phyloP scores from a whole-genome alignment of 1,284 basidiomycete genomes.

The Irpex sp. region DNA sequence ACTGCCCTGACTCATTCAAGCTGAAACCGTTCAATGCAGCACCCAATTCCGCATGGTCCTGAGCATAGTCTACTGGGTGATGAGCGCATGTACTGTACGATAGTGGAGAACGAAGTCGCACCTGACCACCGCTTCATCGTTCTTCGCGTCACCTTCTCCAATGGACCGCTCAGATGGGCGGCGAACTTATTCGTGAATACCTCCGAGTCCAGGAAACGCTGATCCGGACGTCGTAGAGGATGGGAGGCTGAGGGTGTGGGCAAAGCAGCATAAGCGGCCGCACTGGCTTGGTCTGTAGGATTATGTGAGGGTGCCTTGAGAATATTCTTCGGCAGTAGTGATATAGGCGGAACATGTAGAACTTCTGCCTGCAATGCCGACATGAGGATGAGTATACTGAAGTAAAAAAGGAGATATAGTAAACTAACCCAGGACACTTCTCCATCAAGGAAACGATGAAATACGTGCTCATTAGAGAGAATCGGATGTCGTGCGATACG shows the following conservation, averaged over 20 bases:
- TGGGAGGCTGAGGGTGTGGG: constrained; percentile 88
- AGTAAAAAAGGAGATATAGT: background rate
- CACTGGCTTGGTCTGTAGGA: constrained; percentile 78
- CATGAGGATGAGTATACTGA: background rate
- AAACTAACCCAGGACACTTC: constrained; percentile 88
- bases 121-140: constrained; percentile 93
- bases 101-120: constrained; percentile 23
- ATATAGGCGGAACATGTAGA: constrained; percentile 87
- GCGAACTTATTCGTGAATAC: constrained; percentile 96
- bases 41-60: constrained; percentile 93
- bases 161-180: constrained; percentile 82
- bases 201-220: constrained; percentile 95
- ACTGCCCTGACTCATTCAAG: constrained; percentile 72
- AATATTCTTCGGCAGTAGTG: constrained; percentile 90
- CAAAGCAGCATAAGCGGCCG: constrained; percentile 78
- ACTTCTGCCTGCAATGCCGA: constrained; percentile 50
- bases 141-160: constrained; percentile 95
- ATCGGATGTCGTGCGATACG: constrained; percentile 89
- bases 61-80: constrained; percentile 62
- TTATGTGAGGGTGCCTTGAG: constrained; percentile 94
- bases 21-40: constrained; percentile 96
- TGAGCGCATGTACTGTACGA: background rate
- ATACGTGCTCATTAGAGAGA: constrained; percentile 90
- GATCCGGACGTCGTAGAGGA: constrained; percentile 84
- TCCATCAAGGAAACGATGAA: constrained; percentile 93